Percentiles rank a stretch among this genome's conserved stretches.
Evolutionary conservation across 768 basidiomycete species (phyloP).

Genomic region (Trametes coccinea): DNA sequence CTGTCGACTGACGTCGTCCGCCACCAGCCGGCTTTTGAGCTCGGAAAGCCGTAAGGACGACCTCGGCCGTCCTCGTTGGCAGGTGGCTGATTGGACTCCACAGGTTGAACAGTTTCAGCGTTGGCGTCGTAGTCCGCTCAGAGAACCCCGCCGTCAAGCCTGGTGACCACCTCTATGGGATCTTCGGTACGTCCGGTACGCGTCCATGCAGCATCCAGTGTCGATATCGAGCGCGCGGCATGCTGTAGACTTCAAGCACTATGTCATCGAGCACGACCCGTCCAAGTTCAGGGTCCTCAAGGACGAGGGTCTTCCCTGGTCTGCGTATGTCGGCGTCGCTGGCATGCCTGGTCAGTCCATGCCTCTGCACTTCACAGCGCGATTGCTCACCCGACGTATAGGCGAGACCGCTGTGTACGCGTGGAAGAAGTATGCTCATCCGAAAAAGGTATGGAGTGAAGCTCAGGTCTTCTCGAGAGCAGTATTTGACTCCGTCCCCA

Average conservation of each 20-base stretch:
- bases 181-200: slow-evolving; percentile 29
- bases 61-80: background rate
- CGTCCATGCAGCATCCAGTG: slow-evolving; percentile 9
- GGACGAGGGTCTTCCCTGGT: slow-evolving; percentile 51
- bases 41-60: slow-evolving; percentile 32
- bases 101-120: slow-evolving; percentile 28
- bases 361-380: no score
- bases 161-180: slow-evolving; percentile 29
- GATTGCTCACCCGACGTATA: background rate
- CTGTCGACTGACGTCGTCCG: no score
- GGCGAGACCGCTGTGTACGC: slow-evolving; percentile 37
- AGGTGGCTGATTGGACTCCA: background rate
- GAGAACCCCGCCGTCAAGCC: slow-evolving; percentile 25
- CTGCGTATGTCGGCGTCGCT: slow-evolving; percentile 47
- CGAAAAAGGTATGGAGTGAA: slow-evolving; percentile 40
- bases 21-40: slow-evolving; percentile 20
- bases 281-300: slow-evolving; percentile 31
- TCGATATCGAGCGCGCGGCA: no score
- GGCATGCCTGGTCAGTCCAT: slow-evolving; percentile 41
- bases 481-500: slow-evolving; percentile 10
- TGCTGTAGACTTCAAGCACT: slow-evolving; percentile 42
- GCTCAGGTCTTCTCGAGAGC: background rate
- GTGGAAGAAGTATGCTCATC: slow-evolving; percentile 44
- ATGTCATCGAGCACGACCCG: slow-evolving; percentile 34
- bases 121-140: slow-evolving; percentile 31